Base-by-base conservation (phyloP, 495 filamentous ascomycete species). In the Annulohypoxylon maeteangense region DNA sequence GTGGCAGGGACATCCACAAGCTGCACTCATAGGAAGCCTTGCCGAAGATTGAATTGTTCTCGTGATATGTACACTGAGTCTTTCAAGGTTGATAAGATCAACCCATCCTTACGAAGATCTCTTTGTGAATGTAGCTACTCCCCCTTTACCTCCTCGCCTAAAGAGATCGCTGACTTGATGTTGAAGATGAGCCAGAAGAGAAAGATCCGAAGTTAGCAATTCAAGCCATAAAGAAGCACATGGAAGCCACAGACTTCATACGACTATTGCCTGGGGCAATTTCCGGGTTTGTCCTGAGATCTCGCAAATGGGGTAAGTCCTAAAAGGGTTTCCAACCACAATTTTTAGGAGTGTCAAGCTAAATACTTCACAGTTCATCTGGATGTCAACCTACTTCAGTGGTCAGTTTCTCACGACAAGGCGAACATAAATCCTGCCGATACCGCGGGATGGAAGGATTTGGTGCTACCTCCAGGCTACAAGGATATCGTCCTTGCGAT, bases 401-500 rank as follows among this genome's bases (percentile, higher is more conserved):
- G 51, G 51, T 29, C 51, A 7, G 51, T 31, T 11, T 18, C 27
- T 55, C 29, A 18, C 8, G 51, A 34, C 27, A n/a, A 55, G 2
- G 29, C 12, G n/a, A 8, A 34, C 11, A 34, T 20, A 6, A 11
- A 55, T 8, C 51, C 31, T 29, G 31, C 51, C 2, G 51, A 55
- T 20, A 16, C 51, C 3, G 51, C 27, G 0, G 51, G 51, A 1
- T 55, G 51, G 51, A 55, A 55, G 16, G 51, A 55, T 11, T 29
- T 55, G 6, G 51, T 55, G 16, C n/a, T 55, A 10, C 51, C 51
- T 3, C 29, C 27, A 36, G 51, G 51, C 16, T 34, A 55, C 18
- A 55, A 55, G 29, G 51, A 55, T 36, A 55, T 55, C 22, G 51
- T 55, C 16, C 51, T 55, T n/a, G 51, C 51, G 51, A 55, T 55